phyloP scores from a whole-genome alignment of 169 alveolate genomes.

The Plasmodium malariae region DNA sequence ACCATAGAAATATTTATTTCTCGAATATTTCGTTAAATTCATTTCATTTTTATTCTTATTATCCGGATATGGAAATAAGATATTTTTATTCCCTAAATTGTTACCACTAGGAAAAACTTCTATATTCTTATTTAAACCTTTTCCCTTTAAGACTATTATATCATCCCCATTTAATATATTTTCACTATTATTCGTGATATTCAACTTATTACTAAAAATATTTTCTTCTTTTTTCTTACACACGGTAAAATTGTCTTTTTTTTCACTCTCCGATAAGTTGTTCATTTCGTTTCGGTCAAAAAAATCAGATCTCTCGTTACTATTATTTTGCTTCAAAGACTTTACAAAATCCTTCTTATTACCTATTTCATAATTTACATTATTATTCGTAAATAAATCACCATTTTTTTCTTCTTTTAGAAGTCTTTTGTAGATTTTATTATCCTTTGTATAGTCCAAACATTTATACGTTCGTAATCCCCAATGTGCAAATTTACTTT shows the following conservation, averaged over 20 bases:
- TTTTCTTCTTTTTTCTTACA: constrained; percentile 27
- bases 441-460: background rate
- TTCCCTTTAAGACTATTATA: constrained; percentile 4
- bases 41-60: constrained; percentile 6
- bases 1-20: constrained; percentile 45
- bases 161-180: constrained; percentile 14
- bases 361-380: background rate
- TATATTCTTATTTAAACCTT: constrained; percentile 3
- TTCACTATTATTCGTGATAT: background rate
- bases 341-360: background rate
- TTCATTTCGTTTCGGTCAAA: background rate
- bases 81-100: constrained; percentile 36
- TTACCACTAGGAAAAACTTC: background rate
- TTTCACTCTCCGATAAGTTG: background rate
- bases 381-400: constrained; percentile 1
- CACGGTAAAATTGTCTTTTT: background rate
- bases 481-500: background rate
- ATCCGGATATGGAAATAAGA: constrained; percentile 43
- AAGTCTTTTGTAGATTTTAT: constrained; percentile 41
- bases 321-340: background rate
- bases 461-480: background rate
- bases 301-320: background rate
- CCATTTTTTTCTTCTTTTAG: constrained; percentile 25
- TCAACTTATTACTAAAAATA: constrained; percentile 10
- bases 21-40: constrained; percentile 35